Percentiles rank a stretch among this genome's conserved stretches.
Conservation (phyloP, 139 green algal species). For the Tetradesmus obliquus region DNA sequence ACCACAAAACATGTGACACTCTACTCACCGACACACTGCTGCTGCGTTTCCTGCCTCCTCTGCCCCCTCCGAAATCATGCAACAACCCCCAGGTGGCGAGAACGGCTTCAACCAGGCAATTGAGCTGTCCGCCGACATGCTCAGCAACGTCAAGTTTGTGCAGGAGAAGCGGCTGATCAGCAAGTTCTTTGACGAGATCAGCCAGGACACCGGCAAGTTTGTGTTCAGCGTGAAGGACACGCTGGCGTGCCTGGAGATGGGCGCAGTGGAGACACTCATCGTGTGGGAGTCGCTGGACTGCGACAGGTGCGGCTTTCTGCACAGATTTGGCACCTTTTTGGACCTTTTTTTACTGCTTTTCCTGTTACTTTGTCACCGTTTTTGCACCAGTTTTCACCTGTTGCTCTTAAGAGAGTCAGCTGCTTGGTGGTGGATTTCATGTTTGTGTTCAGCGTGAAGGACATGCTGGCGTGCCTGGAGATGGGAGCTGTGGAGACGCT, state of each 20-base stretch:
- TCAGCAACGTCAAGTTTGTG: conserved; percentile 99
- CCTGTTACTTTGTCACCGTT: no score
- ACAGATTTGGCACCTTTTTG: not conserved
- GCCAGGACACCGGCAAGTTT: conserved; percentile 92
- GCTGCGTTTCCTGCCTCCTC: not conserved
- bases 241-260: conserved; percentile 98
- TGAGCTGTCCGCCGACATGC: conserved; percentile 95
- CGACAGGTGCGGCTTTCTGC: conserved; percentile 43
- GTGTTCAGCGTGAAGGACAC: conserved; percentile 96
- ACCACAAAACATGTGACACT: no score
- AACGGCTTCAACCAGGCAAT: conserved; percentile 99
- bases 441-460: conserved; percentile 92
- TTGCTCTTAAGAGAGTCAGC: no score
- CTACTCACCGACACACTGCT: no score
- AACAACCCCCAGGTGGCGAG: conserved; percentile 54
- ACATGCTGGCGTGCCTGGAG: conserved; percentile 97
- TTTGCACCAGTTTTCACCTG: no score
- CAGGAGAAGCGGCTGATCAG: conserved; percentile 81
- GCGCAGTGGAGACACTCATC: conserved; percentile 98
- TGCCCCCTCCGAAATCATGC: not conserved
- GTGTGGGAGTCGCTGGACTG: conserved; percentile 97
- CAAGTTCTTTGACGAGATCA: conserved; percentile 99
- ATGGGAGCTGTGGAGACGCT: conserved; percentile 99
- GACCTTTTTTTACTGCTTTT: no score
- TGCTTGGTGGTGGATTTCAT: conserved; percentile 52